Conservation (phyloP, 2,329 filamentous ascomycete genomes). For the Cladosporium sp. region DNA sequence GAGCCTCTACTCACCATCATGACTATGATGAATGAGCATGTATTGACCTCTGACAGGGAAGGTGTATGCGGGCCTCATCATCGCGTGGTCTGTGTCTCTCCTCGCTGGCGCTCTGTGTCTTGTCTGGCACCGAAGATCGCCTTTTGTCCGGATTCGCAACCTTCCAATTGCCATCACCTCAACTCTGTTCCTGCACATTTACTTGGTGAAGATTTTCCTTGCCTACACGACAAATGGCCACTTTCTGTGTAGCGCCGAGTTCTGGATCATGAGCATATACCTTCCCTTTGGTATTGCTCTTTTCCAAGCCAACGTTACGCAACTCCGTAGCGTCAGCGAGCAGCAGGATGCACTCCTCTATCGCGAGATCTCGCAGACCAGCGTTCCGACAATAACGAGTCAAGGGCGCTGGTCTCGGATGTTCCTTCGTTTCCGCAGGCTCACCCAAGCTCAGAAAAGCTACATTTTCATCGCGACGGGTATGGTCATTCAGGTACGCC, state of each 20-base stretch:
- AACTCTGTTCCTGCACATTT: slow-evolving; percentile 34
- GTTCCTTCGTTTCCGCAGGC: slow-evolving; percentile 39
- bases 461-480: slow-evolving; percentile 49
- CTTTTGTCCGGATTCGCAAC: slow-evolving; percentile 24
- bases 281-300: slow-evolving; percentile 61
- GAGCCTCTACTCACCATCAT: not conserved
- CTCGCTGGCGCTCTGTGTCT: slow-evolving; percentile 20
- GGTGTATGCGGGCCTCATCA: slow-evolving; percentile 21
- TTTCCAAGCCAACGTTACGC: slow-evolving; percentile 60
- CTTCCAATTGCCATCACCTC: slow-evolving; percentile 21
- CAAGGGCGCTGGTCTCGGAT: slow-evolving; percentile 45
- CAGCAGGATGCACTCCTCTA: slow-evolving; percentile 19
- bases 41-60: slow-evolving; percentile 13
- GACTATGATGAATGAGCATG: not conserved
- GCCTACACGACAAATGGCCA: slow-evolving; percentile 35
- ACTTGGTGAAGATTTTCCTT: slow-evolving; percentile 39
- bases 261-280: slow-evolving; percentile 63
- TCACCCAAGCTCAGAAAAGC: slow-evolving; percentile 42
- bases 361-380: slow-evolving; percentile 14
- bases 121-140: slow-evolving; percentile 19
- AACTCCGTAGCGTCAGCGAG: slow-evolving; percentile 43
- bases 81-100: slow-evolving; percentile 21
- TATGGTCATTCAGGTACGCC: slow-evolving; percentile 53
- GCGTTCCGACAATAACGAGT: slow-evolving; percentile 31
- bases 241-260: slow-evolving; percentile 52